These are phyloP conservation scores for Penicillium herquei DNA, from an alignment of 495 filamentous ascomycete species.

Conservation along the genomic window DNA sequence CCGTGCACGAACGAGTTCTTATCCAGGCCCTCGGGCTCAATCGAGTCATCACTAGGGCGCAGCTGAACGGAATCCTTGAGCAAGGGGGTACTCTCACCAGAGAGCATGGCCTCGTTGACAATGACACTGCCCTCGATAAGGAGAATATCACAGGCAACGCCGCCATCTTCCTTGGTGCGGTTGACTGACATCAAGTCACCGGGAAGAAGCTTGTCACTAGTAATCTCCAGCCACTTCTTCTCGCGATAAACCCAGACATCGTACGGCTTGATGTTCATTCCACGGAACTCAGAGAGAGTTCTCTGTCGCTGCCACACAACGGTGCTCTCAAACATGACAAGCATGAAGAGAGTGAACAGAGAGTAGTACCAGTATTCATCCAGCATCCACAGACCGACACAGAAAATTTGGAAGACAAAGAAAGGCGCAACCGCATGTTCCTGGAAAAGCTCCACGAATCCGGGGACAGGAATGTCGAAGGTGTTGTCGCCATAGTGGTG, in stretches of 20 bases:
- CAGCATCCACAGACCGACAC: slow-evolving; percentile 96
- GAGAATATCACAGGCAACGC: slow-evolving; percentile 96
- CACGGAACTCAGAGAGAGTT: slow-evolving; percentile 94
- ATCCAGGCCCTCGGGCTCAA: slow-evolving; percentile 90
- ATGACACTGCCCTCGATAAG: slow-evolving; percentile 93
- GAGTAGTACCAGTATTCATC: slow-evolving; percentile 99
- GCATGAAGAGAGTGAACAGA: slow-evolving; percentile 97
- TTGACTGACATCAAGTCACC: slow-evolving; percentile 96
- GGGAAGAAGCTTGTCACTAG: slow-evolving; percentile 90
- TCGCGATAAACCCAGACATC: slow-evolving; percentile 84
- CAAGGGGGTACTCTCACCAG: slow-evolving; percentile 94
- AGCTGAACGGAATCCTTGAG: slow-evolving; percentile 96
- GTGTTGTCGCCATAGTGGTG: slow-evolving; percentile 96
- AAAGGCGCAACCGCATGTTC: slow-evolving; percentile 98
- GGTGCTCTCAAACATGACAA: slow-evolving; percentile 95
- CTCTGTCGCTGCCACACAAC: slow-evolving; percentile 99
- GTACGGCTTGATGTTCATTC: slow-evolving; percentile 99
- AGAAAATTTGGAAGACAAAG: slow-evolving; percentile 99
- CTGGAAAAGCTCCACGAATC: slow-evolving; percentile 92
- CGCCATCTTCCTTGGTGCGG: slow-evolving; percentile 94
- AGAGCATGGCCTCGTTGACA: slow-evolving; percentile 99
- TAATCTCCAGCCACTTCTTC: slow-evolving; percentile 82
- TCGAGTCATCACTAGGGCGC: slow-evolving; percentile 74
- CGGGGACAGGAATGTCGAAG: slow-evolving; percentile 96
- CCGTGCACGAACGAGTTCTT: slow-evolving; percentile 96